Base-by-base conservation (phyloP, 2,329 filamentous ascomycete species). In the Colletotrichum australisinense region DNA sequence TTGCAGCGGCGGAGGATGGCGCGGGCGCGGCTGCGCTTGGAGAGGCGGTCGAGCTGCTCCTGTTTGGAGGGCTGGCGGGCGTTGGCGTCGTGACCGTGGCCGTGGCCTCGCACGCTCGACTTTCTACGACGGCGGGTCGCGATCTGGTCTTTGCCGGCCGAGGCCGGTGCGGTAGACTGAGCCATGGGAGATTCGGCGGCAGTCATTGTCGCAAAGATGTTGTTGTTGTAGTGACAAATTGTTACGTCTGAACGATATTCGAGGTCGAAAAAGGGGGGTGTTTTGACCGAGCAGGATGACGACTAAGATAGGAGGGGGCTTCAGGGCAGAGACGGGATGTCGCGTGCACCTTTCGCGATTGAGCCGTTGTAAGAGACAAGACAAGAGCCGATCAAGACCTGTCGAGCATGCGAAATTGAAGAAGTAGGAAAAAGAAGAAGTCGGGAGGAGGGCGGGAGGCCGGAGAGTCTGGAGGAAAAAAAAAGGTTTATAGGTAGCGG, bases 1-100 rank as follows among this genome's bases (percentile, higher is more conserved):
- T 73, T 71, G 67, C 71, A 73, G 32, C 67, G 67, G 60, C 71
- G 71, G 26, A 73, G 71, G 60, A 73, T 63, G 22, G 38, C 71
- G 60, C 60, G 71, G 35, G 71, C 71, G 38, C 71, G 71, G 49
- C 71, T 73, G 60, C 71, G 71, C 26, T 73, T 59, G 35, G 71
- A 70, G 67, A 70, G 69, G n/a, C 49, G 67, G 38, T 68, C 67
- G 60, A 73, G 71, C 60, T 73, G 63, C 49, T 73, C 71, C 60
- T 73, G 71, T 6, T 70, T 65, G 14, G 67, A 49, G 12, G 71
- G 24, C 24, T 63, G 71, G 32, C 60, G 26, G 42, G 56, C 16
- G 19, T 46, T 46, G 60, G 67, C n/a, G 8, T 65, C 52, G 35
- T 65, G 63, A 12, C 30, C 14, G 63, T 70, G 55, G 26, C 59